phyloP scores from a whole-genome alignment of 192 early-diverging fungal species.

The Dissophora ornata region DNA sequence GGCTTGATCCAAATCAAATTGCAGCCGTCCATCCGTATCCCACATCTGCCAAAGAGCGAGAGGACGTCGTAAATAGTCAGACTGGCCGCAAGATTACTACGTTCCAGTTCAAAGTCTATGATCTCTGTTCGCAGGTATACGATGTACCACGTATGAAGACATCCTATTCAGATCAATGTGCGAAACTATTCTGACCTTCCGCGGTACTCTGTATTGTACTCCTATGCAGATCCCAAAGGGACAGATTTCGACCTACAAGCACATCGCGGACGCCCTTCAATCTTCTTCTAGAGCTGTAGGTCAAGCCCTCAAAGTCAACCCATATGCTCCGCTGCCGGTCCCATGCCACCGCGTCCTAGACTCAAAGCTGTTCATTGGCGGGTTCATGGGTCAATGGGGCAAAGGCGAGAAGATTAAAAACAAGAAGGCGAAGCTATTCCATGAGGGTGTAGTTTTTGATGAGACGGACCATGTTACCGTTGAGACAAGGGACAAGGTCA shows the following conservation, averaged over 20 bases:
- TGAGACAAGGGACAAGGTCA: constrained; percentile 48
- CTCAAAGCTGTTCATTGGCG: constrained; percentile 72
- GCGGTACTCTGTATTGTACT: too few species aligned
- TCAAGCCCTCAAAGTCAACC: constrained; percentile 73
- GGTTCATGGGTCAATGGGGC: constrained; percentile 74
- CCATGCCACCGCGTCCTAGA: constrained; percentile 80
- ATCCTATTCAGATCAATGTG: too few species aligned
- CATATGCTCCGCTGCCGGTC: constrained; percentile 75
- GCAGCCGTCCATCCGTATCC: constrained; percentile 59
- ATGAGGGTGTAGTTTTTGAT: constrained; percentile 74
- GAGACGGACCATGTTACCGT: constrained; percentile 59
- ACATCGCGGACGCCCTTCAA: constrained; percentile 68
- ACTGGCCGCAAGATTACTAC: constrained; percentile 71
- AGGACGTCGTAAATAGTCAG: constrained; percentile 60
- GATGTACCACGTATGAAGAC: too few species aligned
- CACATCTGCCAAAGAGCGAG: constrained; percentile 55
- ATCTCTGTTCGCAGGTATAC: constrained; percentile 68
- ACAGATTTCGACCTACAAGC: constrained; percentile 74
- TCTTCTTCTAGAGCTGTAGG: constrained; percentile 75
- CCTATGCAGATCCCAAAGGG: constrained; percentile 72
- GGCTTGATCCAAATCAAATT: too few species aligned
- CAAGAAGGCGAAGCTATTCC: constrained; percentile 73
- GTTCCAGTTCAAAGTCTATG: constrained; percentile 82
- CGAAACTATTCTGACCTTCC: too few species aligned
- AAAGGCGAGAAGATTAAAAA: constrained; percentile 69